A percentile compares a stretch with the other conserved stretches of the same genome.
Conservation (phyloP, 306 rosid genomes). For the Elaeagnus macrophylla region DNA sequence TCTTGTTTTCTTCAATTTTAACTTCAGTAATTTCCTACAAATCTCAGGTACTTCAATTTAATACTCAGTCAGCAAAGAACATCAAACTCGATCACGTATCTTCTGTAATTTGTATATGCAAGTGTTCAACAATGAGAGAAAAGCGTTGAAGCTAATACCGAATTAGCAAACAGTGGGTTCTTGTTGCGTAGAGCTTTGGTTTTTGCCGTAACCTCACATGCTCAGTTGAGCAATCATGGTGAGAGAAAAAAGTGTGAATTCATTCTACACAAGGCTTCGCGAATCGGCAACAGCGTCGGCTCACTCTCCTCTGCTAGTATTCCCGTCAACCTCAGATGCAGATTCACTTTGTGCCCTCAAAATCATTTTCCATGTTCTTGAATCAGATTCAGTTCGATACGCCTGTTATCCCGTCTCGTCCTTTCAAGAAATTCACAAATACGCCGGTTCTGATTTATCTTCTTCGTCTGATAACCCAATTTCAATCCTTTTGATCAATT, state of each 20-base stretch:
- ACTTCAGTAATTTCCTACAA: background rate
- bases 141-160: background rate
- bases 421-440: conserved; percentile 63
- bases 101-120: background rate
- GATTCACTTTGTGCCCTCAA: conserved; percentile 82
- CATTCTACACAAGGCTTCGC: conserved; percentile 59
- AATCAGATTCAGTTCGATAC: conserved; percentile 68
- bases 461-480: conserved; percentile 29
- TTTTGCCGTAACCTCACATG: conserved; percentile 11
- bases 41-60: conserved; percentile 22
- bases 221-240: conserved; percentile 40
- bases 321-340: conserved; percentile 86
- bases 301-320: conserved; percentile 58
- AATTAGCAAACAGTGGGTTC: conserved; percentile 1
- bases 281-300: conserved; percentile 43
- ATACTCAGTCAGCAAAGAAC: background rate
- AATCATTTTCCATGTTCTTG: conserved; percentile 64
- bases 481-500: conserved; percentile 60
- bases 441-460: conserved; percentile 30
- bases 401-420: conserved; percentile 83
- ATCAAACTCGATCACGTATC: background rate
- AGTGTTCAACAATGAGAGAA: background rate
- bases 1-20: background rate
- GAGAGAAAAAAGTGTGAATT: conserved; percentile 58
- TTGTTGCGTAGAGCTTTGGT: background rate